Base-by-base conservation (phyloP, 352 stramenopile species). In the Phytophthora macrochlamydospora region DNA sequence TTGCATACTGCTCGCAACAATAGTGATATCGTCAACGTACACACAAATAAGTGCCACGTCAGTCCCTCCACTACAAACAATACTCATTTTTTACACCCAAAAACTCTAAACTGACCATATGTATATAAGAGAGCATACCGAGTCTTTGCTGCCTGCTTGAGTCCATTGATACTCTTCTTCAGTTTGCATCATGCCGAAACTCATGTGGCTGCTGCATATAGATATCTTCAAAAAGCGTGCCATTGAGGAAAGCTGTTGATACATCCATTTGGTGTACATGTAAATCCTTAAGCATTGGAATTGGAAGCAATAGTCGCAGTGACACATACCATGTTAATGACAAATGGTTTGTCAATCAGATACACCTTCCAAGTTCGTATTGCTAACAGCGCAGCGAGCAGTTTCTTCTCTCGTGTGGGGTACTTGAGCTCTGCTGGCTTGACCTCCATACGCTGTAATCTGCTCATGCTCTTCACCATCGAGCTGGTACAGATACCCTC, bases 21-120 rank as follows among this genome's bases (percentile, higher is more conserved):
- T 59, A 9, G 52, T 59, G 8, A 59, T 4, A 40, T 59, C 52
- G 14, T 51, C 52, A 2, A 59, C 52, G 44, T 59, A 59, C 5
- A 59, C 52, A n/a, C 52, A 59, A 18, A 59, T 28, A 18, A 59
- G 2, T 1, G 42, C 2, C 8, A 32, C 30, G 12, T 59, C 37
- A 11, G 5, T 29, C 2, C 38, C 52, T 38, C 28, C 52, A 51
- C 51, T 51, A 51, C 52, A 59, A 59, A 32, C 38, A 59, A 40
- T 59, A 50, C n/a, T 59, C 37, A 18, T 59, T 59, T 32, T 59
- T 59, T 18, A 18, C 38, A 28, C 29, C 18, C 2, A 30, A 48
- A 56, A 56, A 46, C 18, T 14, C 33, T n/a, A 56, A 6, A 6
- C 2, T 48, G 49, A 24, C 12, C 6, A 28, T 51, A 59, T 29